Evolutionary conservation across 257 asterid species (phyloP).

Genomic region (Ajuga chamaepitys): DNA sequence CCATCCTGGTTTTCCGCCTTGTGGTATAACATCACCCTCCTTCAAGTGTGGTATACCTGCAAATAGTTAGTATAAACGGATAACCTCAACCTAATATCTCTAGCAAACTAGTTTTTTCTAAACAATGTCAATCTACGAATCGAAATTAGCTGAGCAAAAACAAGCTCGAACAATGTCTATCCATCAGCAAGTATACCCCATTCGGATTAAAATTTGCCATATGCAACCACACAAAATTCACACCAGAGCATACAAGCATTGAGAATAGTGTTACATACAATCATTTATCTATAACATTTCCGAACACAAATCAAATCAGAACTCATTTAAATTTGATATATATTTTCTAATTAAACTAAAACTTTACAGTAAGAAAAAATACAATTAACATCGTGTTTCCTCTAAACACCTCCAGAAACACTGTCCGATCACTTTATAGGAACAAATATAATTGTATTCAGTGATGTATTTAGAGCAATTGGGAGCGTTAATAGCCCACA

Average conservation of each 20-base stretch:
- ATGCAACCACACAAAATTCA: not conserved
- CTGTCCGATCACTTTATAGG: too few species aligned
- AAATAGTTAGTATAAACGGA: slow-evolving; percentile 6
- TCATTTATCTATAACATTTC: not conserved
- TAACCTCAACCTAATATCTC: slow-evolving; percentile 2
- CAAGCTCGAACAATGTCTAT: not conserved
- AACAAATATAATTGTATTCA: too few species aligned
- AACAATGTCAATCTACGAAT: not conserved
- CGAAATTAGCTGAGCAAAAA: not conserved
- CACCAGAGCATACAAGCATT: not conserved
- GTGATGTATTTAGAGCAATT: too few species aligned
- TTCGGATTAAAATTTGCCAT: not conserved
- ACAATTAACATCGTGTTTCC: too few species aligned
- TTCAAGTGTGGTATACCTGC: slow-evolving; percentile 84
- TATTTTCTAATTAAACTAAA: too few species aligned
- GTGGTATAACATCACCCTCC: slow-evolving; percentile 80
- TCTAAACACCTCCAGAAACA: too few species aligned
- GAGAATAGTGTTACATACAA: not conserved
- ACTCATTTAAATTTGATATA: not conserved
- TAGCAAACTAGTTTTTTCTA: not conserved
- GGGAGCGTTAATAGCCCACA: not conserved
- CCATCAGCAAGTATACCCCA: not conserved
- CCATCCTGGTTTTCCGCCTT: slow-evolving; percentile 92
- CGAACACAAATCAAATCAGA: not conserved
- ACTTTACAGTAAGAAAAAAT: too few species aligned